phyloP scores from a whole-genome alignment of 495 filamentous ascomycete species.

The Niebla homalea region DNA sequence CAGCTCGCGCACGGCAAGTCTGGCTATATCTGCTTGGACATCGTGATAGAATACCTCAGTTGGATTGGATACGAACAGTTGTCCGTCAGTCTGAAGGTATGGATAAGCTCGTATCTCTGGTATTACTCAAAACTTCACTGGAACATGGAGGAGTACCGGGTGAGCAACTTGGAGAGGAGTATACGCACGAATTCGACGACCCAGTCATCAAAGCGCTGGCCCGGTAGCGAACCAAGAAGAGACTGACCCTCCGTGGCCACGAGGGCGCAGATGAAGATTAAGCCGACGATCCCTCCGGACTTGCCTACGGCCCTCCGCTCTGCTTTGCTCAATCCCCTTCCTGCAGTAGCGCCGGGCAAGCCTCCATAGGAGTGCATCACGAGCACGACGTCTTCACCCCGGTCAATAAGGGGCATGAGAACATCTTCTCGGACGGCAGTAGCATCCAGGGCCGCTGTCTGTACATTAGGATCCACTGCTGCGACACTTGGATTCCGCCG shows the following conservation, averaged over 20 bases:
- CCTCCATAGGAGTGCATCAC: slow-evolving; percentile 25
- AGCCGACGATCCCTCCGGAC: slow-evolving; percentile 18
- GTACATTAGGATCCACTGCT: not conserved
- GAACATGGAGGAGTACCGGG: not conserved
- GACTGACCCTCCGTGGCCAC: slow-evolving; percentile 17
- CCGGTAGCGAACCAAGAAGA: not conserved
- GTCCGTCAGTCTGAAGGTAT: slow-evolving; percentile 1
- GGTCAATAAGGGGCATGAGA: slow-evolving; percentile 4
- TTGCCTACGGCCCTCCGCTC: slow-evolving; percentile 15
- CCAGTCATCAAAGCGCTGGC: not conserved
- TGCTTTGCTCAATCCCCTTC: slow-evolving; percentile 11
- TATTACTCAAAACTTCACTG: not conserved
- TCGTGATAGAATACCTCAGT: slow-evolving; percentile 13
- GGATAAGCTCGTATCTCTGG: not conserved
- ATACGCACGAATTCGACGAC: slow-evolving; percentile 1
- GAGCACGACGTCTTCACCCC: slow-evolving; percentile 19
- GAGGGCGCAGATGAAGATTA: slow-evolving; percentile 22
- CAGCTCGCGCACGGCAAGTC: slow-evolving; percentile 4
- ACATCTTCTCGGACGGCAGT: not conserved
- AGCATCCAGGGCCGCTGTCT: slow-evolving; percentile 5
- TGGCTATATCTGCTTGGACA: not conserved
- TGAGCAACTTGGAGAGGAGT: not conserved
- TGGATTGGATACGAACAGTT: slow-evolving; percentile 4
- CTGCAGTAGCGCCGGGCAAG: slow-evolving; percentile 21
- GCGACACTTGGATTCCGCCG: slow-evolving; percentile 26